Evolutionary conservation across 2,329 filamentous ascomycete genomes (phyloP), one percentile per base, ranked within the genome.

Genomic region (Pyrenochaeta sp.): DNA sequence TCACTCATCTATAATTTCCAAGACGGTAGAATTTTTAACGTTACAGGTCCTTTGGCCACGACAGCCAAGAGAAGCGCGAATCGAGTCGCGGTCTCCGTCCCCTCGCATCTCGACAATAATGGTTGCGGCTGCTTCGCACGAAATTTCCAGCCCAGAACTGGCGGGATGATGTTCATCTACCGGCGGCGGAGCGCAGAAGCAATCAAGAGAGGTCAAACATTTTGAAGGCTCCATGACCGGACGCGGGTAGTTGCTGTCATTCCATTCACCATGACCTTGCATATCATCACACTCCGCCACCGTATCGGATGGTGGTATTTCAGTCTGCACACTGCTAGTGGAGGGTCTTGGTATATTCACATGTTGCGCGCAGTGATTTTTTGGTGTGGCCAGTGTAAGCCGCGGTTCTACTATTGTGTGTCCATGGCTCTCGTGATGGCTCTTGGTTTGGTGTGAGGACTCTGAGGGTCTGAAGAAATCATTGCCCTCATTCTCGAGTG

Each of bases 41-140:
- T 24, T 57, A 26, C 62, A 65, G 9, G 39, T 35, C 13, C 54
- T 40, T 17, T 38, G 37, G 10, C 52, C 50, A 10, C 19, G 29
- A 34, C 58, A 62, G 10, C 60, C 60, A 20, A 65, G 45, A 14
- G 54, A 54, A 15, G 48, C 53, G 18, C 55, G 54, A 17, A 57
- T 46, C 3, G 49, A 41, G 7, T 55, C 48, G 3, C 44, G 31
- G 26, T 63, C 60, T 19, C 45, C 53, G 17, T 63, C 55, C 4
- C 60, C 59, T 21, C 59, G 57, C 60, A 65, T 63, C 18, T 63
- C 57, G 4, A 53, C 52, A 13, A 65, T 64, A 13, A 65, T 63
- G 3, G 51, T 55, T 13, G 60, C 59, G 20, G 62, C 62, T 21
- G 55, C 50, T 39, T 63, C 60, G 36, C 62, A 65, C 1, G 62